Conservation (phyloP, 2,329 filamentous ascomycete genomes). For the Alternaria consortialis region DNA sequence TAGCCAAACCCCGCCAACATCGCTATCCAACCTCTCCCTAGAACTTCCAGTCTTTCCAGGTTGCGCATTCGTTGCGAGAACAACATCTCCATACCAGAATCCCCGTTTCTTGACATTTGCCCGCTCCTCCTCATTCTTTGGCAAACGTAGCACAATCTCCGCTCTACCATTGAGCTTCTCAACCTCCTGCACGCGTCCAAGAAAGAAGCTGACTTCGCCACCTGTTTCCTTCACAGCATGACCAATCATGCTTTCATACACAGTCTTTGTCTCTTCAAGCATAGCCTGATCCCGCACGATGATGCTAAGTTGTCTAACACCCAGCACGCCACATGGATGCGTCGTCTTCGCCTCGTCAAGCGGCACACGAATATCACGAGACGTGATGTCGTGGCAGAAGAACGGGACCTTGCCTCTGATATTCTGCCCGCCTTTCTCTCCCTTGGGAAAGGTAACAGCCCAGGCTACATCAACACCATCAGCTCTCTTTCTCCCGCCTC, state of each 20-base stretch:
- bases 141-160: slow-evolving; percentile 31
- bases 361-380: slow-evolving; percentile 65
- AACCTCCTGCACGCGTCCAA: slow-evolving; percentile 26
- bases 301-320: slow-evolving; percentile 48
- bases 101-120: slow-evolving; percentile 20
- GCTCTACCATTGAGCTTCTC: slow-evolving; percentile 23
- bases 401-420: slow-evolving; percentile 66
- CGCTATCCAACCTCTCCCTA: slow-evolving; percentile 28
- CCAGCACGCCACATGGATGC: slow-evolving; percentile 63
- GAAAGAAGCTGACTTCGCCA: slow-evolving; percentile 20
- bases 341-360: slow-evolving; percentile 47
- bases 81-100: slow-evolving; percentile 42
- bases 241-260: slow-evolving; percentile 30
- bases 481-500: slow-evolving; percentile 63
- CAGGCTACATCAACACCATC: slow-evolving; percentile 68
- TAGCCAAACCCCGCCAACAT: slow-evolving; percentile 37
- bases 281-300: slow-evolving; percentile 30
- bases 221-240: background rate
- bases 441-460: slow-evolving; percentile 64
- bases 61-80: slow-evolving; percentile 26
- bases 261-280: slow-evolving; percentile 21
- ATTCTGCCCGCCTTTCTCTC: slow-evolving; percentile 45
- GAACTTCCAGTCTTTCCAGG: slow-evolving; percentile 24
- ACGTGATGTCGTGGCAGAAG: slow-evolving; percentile 67
- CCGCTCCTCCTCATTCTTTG: slow-evolving; percentile 29